Evolutionary conservation across 1,284 basidiomycete species (phyloP).

Genomic region (Leccinum subfulvum): DNA sequence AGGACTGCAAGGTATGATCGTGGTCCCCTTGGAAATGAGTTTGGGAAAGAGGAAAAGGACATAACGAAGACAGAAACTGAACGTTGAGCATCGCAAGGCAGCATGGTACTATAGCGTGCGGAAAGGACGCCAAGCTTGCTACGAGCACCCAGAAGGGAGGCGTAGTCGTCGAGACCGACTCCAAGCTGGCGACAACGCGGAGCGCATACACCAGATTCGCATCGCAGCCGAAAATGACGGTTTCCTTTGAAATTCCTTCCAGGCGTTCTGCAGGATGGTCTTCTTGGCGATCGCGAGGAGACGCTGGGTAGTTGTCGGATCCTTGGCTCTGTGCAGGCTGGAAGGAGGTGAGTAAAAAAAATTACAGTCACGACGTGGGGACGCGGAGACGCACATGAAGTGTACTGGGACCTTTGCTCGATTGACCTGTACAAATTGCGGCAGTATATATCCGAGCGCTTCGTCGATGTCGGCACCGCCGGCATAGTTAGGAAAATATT

Average conservation of each 20-base stretch:
- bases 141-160: background rate
- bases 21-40: background rate
- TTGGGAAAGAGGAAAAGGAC: background rate
- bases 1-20: background rate
- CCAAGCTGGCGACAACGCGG: background rate
- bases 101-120: background rate
- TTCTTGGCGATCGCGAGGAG: background rate
- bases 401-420: background rate
- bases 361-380: background rate
- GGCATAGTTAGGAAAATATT: conserved; percentile 3
- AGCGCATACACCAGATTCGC: background rate
- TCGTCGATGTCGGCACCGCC: conserved; percentile 1
- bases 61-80: background rate
- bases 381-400: conserved; percentile 2
- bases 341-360: background rate
- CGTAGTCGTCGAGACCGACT: background rate
- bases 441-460: conserved; percentile 1
- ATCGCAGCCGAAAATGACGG: background rate
- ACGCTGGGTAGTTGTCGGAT: background rate
- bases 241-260: background rate
- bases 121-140: background rate
- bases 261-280: background rate
- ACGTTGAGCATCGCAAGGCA: background rate
- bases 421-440: background rate
- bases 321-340: background rate